These are phyloP conservation scores for Piloderma croceum DNA, from an alignment of 768 basidiomycete species.

Conservation along the genomic window DNA sequence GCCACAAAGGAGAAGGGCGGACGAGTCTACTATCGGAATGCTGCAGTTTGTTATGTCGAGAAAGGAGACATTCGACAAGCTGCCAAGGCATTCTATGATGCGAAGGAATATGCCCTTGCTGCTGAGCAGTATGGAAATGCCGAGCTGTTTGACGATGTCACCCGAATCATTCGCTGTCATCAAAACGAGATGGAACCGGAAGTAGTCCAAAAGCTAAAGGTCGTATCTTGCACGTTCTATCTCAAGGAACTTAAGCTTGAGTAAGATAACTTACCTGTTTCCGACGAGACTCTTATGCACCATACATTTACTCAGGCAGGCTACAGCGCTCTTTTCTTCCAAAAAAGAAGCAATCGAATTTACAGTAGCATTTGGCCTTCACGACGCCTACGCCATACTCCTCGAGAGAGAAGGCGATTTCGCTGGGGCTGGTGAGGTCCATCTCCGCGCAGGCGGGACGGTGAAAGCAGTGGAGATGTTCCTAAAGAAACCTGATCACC, in stretches of 20 bases:
- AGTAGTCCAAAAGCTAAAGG: conserved; percentile 28
- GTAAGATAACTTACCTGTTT: conserved; percentile 28
- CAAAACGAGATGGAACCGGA: conserved; percentile 14
- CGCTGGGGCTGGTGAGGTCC: conserved; percentile 47
- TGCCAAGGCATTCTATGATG: conserved; percentile 29
- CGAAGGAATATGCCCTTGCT: conserved; percentile 30
- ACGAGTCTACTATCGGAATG: conserved; percentile 26
- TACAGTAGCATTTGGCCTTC: conserved; percentile 48
- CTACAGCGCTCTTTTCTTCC: conserved; percentile 16
- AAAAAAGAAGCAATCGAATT: conserved; percentile 54
- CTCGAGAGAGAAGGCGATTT: conserved; percentile 37
- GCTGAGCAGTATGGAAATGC: conserved; percentile 34
- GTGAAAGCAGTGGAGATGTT: conserved; percentile 44
- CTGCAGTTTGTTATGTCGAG: conserved; percentile 26
- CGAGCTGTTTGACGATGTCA: conserved; percentile 34
- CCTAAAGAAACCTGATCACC: conserved; percentile 27
- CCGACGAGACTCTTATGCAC: neutral
- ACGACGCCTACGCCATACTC: conserved; percentile 40
- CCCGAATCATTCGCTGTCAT: conserved; percentile 28
- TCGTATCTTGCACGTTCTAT: conserved; percentile 43
- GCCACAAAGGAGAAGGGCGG: conserved; percentile 17
- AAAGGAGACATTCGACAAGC: conserved; percentile 24
- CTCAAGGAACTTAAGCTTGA: conserved; percentile 31
- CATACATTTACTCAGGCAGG: neutral
- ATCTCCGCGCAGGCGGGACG: conserved; percentile 41